Percentiles rank a stretch among this genome's conserved stretches.
Evolutionary conservation across 768 basidiomycete species (phyloP).

Genomic region (Dentipellis fragilis): DNA sequence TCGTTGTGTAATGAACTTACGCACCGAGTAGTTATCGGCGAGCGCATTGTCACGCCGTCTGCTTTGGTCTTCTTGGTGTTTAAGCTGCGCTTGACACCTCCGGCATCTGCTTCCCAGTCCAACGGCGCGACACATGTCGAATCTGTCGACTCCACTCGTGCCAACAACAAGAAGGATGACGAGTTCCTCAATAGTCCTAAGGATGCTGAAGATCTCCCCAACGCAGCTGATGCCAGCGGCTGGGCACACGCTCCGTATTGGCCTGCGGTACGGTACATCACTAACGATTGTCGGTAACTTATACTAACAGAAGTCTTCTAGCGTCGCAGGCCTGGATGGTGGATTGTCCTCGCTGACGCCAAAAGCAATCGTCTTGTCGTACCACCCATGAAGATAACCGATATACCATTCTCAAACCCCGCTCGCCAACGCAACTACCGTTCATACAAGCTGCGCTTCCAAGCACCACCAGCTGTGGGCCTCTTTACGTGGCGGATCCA

Average conservation of each 20-base stretch:
- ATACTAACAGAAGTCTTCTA: conserved; percentile 19
- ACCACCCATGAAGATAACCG: conserved; percentile 72
- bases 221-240: conserved; percentile 31
- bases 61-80: conserved; percentile 82
- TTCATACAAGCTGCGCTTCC: conserved; percentile 88
- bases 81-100: conserved; percentile 67
- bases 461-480: conserved; percentile 79
- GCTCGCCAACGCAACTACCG: conserved; percentile 51
- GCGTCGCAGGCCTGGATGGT: conserved; percentile 88
- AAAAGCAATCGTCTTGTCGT: conserved; percentile 80
- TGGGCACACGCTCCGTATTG: conserved; percentile 89
- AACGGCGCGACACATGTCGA: conserved; percentile 30
- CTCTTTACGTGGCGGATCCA: conserved; percentile 84
- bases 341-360: conserved; percentile 82
- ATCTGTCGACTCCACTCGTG: conserved; percentile 22
- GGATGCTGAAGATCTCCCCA: conserved; percentile 50
- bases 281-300: not conserved
- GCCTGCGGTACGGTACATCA: conserved; percentile 51
- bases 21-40: conserved; percentile 65
- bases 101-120: conserved; percentile 20
- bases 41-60: conserved; percentile 77
- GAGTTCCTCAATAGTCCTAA: conserved; percentile 56
- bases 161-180: conserved; percentile 42
- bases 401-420: conserved; percentile 58
- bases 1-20: not conserved